phyloP scores from a whole-genome alignment of 441 rosid genomes.

The Raphanus hybrid region DNA sequence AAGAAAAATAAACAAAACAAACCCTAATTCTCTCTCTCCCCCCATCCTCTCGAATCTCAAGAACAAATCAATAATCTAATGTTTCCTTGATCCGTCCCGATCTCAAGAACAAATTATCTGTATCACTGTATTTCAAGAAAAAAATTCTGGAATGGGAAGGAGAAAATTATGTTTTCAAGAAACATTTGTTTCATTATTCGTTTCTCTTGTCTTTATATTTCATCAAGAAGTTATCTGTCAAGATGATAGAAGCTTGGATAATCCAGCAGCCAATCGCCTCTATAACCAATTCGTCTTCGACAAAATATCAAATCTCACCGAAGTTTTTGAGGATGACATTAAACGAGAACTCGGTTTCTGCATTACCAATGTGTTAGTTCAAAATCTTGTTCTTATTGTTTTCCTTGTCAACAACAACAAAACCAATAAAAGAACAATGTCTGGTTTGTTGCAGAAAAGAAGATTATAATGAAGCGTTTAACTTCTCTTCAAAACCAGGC shows the following conservation, averaged over 20 bases:
- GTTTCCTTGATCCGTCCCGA: slow-evolving; percentile 30
- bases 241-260: slow-evolving; percentile 25
- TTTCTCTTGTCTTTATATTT: slow-evolving; percentile 12
- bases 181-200: slow-evolving; percentile 26
- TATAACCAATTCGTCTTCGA: slow-evolving; percentile 49
- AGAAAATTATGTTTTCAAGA: slow-evolving; percentile 40
- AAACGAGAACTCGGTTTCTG: slow-evolving; percentile 73
- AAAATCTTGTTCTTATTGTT: not conserved
- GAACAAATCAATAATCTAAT: slow-evolving; percentile 6
- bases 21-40: slow-evolving; percentile 26
- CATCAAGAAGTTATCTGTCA: slow-evolving; percentile 42
- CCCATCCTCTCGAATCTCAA: slow-evolving; percentile 3
- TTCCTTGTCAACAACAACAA: not conserved
- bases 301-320: slow-evolving; percentile 64
- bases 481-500: slow-evolving; percentile 65
- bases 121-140: not conserved
- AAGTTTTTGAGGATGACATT: slow-evolving; percentile 63
- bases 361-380: slow-evolving; percentile 78
- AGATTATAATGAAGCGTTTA: slow-evolving; percentile 87
- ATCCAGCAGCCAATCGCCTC: slow-evolving; percentile 50
- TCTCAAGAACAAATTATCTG: slow-evolving; percentile 21
- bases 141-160: slow-evolving; percentile 34
- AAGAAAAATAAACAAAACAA: slow-evolving; percentile 18
- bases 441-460: slow-evolving; percentile 57
- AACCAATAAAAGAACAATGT: not conserved